Evolutionary conservation across 2,329 filamentous ascomycete species (phyloP).

Genomic region (Scedosporium boydii): DNA sequence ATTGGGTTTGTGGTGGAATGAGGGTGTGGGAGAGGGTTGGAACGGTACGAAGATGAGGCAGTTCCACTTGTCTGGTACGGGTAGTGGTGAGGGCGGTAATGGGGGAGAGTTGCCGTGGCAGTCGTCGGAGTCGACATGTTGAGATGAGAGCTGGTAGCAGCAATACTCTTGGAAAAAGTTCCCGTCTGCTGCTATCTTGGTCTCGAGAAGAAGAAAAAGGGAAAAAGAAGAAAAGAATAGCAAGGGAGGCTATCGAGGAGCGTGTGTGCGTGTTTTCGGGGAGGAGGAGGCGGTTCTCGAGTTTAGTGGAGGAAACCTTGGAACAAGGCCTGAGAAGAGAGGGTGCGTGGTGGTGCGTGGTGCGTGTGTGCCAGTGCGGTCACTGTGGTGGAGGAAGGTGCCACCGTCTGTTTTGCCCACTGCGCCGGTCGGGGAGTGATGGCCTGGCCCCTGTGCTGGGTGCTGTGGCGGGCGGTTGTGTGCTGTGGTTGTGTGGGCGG

Average conservation of each 20-base stretch:
- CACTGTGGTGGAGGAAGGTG: too few species aligned
- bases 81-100: conserved; percentile 56
- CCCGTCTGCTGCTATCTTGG: background rate
- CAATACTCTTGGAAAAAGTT: background rate
- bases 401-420: background rate
- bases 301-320: background rate
- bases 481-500: background rate
- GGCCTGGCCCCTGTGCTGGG: background rate
- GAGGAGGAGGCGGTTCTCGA: background rate
- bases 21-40: conserved; percentile 8
- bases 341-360: background rate
- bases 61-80: conserved; percentile 40
- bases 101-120: conserved; percentile 56
- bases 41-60: conserved; percentile 24
- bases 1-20: conserved; percentile 19
- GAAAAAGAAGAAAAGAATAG: background rate
- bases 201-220: background rate
- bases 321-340: background rate
- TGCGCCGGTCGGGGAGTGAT: background rate
- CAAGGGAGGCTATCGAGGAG: background rate
- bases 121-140: conserved; percentile 76
- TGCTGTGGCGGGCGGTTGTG: too few species aligned
- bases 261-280: background rate
- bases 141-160: conserved; percentile 5
- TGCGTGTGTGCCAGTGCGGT: background rate